Percentiles rank a stretch among this genome's conserved stretches.
Evolutionary conservation across 805 yeast species (phyloP).

Genomic region (Cyberlindnera nakhonratchasimensis): DNA sequence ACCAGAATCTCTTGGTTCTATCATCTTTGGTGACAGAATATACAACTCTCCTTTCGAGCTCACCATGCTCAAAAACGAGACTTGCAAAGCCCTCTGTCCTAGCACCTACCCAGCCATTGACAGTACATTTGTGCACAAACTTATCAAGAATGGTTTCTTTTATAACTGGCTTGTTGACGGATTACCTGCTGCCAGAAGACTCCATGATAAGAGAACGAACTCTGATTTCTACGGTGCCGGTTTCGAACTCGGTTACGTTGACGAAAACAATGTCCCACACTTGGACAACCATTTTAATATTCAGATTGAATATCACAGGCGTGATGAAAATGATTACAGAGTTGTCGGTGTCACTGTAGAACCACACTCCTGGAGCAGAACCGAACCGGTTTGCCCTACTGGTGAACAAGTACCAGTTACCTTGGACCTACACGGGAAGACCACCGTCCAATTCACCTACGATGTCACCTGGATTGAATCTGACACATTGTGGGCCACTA

Average conservation of each 20-base stretch:
- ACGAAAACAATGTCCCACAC: slow-evolving; percentile 51
- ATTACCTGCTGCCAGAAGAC: slow-evolving; percentile 77
- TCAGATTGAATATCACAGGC: slow-evolving; percentile 75
- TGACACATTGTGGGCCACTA: slow-evolving; percentile 88
- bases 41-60: slow-evolving; percentile 87
- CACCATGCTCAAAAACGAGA: slow-evolving; percentile 67
- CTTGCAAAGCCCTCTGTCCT: slow-evolving; percentile 68
- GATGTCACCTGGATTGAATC: slow-evolving; percentile 71
- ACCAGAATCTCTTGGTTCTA: slow-evolving; percentile 87
- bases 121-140: slow-evolving; percentile 69
- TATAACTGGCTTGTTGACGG: slow-evolving; percentile 96
- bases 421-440: slow-evolving; percentile 47
- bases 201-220: slow-evolving; percentile 55
- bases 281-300: slow-evolving; percentile 81
- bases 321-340: slow-evolving; percentile 64
- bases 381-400: slow-evolving; percentile 34
- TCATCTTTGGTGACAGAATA: slow-evolving; percentile 93
- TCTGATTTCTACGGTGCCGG: slow-evolving; percentile 73
- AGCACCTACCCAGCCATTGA: slow-evolving; percentile 58
- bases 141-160: slow-evolving; percentile 77
- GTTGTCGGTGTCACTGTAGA: slow-evolving; percentile 87
- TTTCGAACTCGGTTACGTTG: slow-evolving; percentile 72
- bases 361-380: slow-evolving; percentile 55
- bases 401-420: slow-evolving; percentile 39
- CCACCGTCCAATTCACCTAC: slow-evolving; percentile 76